phyloP scores from a whole-genome alignment of 2,329 filamentous ascomycete genomes.

The Beauveria rudraprayagi region DNA sequence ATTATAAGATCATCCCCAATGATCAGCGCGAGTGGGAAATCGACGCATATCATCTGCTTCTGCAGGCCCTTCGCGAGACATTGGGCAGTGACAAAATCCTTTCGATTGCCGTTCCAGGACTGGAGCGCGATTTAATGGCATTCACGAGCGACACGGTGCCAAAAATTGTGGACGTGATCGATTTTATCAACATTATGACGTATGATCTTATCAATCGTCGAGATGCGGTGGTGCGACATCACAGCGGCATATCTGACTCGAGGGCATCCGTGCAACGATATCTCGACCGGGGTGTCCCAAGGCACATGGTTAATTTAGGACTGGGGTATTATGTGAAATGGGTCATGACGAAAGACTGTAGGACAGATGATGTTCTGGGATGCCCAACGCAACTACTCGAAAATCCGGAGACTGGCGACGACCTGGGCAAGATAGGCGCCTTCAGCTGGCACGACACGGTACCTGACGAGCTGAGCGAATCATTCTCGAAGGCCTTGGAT shows the following conservation, averaged over 20 bases:
- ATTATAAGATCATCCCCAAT: slow-evolving; percentile 60
- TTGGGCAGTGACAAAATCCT: slow-evolving; percentile 51
- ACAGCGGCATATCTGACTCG: slow-evolving; percentile 53
- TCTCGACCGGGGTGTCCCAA: slow-evolving; percentile 42
- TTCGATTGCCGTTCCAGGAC: slow-evolving; percentile 60
- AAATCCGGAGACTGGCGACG: slow-evolving; percentile 47
- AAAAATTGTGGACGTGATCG: slow-evolving; percentile 48
- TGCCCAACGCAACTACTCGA: slow-evolving; percentile 51
- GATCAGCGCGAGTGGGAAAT: slow-evolving; percentile 53
- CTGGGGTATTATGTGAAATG: slow-evolving; percentile 62
- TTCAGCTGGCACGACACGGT: slow-evolving; percentile 54
- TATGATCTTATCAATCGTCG: slow-evolving; percentile 67
- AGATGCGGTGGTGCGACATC: slow-evolving; percentile 55
- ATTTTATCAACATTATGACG: slow-evolving; percentile 62
- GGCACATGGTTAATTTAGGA: slow-evolving; percentile 51
- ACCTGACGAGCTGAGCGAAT: slow-evolving; percentile 43
- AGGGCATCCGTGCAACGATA: slow-evolving; percentile 50
- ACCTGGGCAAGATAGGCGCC: slow-evolving; percentile 47
- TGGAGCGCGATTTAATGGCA: slow-evolving; percentile 58
- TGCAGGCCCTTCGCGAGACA: slow-evolving; percentile 48
- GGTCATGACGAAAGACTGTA: slow-evolving; percentile 43
- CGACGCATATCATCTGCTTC: slow-evolving; percentile 52
- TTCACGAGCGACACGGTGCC: slow-evolving; percentile 52
- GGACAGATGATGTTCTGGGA: slow-evolving; percentile 36
- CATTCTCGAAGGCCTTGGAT: slow-evolving; percentile 47